phyloP scores from a whole-genome alignment of 495 filamentous ascomycete genomes.

The Tuber umbilicatum region DNA sequence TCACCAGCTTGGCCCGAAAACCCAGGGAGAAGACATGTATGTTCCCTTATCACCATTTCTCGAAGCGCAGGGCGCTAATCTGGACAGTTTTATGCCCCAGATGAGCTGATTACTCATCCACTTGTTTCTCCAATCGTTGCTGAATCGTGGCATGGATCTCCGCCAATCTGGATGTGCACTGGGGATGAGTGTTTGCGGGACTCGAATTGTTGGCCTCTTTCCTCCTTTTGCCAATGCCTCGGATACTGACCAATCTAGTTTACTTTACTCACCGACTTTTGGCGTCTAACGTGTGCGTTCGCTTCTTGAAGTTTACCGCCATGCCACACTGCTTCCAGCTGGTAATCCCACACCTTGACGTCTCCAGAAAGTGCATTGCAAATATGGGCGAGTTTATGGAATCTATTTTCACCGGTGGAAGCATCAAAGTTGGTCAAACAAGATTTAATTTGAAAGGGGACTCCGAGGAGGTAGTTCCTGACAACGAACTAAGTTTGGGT shows the following conservation, averaged over 20 bases:
- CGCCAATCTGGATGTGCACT: conserved; percentile 65
- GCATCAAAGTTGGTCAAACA: conserved; percentile 42
- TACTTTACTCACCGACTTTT: conserved; percentile 56
- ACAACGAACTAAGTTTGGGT: conserved; percentile 46
- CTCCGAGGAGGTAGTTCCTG: conserved; percentile 50
- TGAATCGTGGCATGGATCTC: conserved; percentile 59
- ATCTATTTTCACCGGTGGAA: conserved; percentile 45
- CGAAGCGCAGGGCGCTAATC: conserved; percentile 37
- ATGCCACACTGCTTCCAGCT: conserved; percentile 85
- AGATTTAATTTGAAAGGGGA: conserved; percentile 54
- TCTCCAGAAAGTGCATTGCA: conserved; percentile 51
- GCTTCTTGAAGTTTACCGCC: conserved; percentile 69
- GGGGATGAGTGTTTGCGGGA: conserved; percentile 77
- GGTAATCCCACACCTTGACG: conserved; percentile 52
- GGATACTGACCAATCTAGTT: conserved; percentile 28
- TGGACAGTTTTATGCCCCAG: conserved; percentile 62
- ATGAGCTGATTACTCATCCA: conserved; percentile 61
- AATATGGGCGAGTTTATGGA: conserved; percentile 55
- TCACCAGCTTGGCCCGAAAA: conserved; percentile 64
- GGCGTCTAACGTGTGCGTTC: conserved; percentile 56
- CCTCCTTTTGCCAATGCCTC: background rate
- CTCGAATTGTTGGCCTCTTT: conserved; percentile 47
- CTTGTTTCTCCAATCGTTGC: conserved; percentile 64
- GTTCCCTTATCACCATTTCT: background rate
- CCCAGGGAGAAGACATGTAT: conserved; percentile 15